phyloP scores from a whole-genome alignment of 1,139 yeast genomes.

The Trichomonascaceae sp. region DNA sequence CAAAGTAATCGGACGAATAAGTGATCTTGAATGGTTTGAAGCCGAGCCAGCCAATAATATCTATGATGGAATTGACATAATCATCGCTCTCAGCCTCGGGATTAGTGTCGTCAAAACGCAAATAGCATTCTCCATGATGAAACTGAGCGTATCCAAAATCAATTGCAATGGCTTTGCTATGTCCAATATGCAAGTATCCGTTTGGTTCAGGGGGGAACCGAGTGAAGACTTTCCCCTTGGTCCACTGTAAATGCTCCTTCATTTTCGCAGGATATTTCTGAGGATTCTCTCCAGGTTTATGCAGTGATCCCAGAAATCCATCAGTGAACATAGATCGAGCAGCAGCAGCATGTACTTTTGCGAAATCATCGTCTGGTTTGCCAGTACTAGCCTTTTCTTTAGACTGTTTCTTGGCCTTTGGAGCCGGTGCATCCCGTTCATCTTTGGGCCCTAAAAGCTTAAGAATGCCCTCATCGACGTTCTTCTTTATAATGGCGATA shows the following conservation, averaged over 20 bases:
- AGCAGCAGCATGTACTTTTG: constrained; percentile 19
- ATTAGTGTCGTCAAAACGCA: constrained; percentile 95
- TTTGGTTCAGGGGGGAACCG: constrained; percentile 99
- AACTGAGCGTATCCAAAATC: constrained; percentile 91
- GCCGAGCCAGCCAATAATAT: constrained; percentile 89
- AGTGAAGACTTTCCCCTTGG: constrained; percentile 79
- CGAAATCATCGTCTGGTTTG: constrained; percentile 18
- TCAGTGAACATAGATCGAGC: constrained; percentile 82
- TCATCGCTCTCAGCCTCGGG: constrained; percentile 98
- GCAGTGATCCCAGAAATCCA: constrained; percentile 93
- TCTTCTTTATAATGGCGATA: constrained; percentile 78
- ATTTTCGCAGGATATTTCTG: constrained; percentile 82
- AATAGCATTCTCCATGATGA: constrained; percentile 78
- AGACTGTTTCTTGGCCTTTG: constrained; percentile 45
- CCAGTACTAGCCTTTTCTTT: constrained; percentile 33
- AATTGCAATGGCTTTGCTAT: constrained; percentile 94
- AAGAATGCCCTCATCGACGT: constrained; percentile 69
- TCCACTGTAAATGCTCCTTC: constrained; percentile 69
- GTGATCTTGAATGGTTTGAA: constrained; percentile 90
- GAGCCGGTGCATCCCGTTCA: constrained; percentile 81
- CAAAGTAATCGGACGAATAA: constrained; percentile 93
- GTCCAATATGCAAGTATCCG: constrained; percentile 95
- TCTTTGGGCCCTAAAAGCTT: constrained; percentile 86
- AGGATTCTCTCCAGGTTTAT: constrained; percentile 91
- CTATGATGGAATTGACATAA: constrained; percentile 75